Base-by-base conservation (phyloP, 1,284 basidiomycete species). In the Takashimella tepidaria region DNA sequence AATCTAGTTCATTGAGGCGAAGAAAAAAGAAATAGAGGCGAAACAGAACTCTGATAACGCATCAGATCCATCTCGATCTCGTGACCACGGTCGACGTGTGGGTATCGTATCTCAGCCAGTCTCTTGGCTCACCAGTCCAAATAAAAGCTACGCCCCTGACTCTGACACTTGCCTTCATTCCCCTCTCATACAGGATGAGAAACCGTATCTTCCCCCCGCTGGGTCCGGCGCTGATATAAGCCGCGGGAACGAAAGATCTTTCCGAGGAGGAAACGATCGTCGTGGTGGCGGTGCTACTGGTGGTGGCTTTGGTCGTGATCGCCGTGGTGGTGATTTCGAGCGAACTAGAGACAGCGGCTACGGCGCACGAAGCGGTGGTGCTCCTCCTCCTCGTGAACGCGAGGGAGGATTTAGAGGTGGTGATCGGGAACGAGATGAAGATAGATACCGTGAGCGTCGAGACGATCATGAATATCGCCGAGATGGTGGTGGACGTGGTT, bases 21-120 rank as follows among this genome's bases (percentile, higher is more conserved):
- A 98, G 78, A 98, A 98, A 77, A 84, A 84, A 66, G 95, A 98
- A 75, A 84, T 98, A 81, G 81, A 89, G 25, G 80, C 83, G 46
- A 84, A 86, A 62, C 84, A 82, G 54, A 68, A 71, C 45, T 88
- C 88, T 59, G 79, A 46, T 4, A 26, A 37, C 31, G 31, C 45
- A 21, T 12, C 40, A 41, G 5, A 48, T 21, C 19, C 40, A 55
- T 23, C 51, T 55, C 27, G 56, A 60, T 5, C 31, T 5, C 47
- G 44, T 23, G 48, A 56, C 27, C 45, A 41, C 22, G 41, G 48
- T 20, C 23, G 41, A 26, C 19, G 45, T 26, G 47, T 54, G 49
- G 43, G 51, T 31, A 54, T 49, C 48, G 16, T 37, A 10, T 11
- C 40, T 22, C 21, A 46, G 31, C 19, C 47, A n/a, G n/a, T n/a